Percentiles rank a stretch among this genome's conserved stretches.
These are phyloP conservation scores for Pseudopyricularia javanii DNA, from an alignment of 2,329 filamentous ascomycete genomes.

Conservation along the genomic window DNA sequence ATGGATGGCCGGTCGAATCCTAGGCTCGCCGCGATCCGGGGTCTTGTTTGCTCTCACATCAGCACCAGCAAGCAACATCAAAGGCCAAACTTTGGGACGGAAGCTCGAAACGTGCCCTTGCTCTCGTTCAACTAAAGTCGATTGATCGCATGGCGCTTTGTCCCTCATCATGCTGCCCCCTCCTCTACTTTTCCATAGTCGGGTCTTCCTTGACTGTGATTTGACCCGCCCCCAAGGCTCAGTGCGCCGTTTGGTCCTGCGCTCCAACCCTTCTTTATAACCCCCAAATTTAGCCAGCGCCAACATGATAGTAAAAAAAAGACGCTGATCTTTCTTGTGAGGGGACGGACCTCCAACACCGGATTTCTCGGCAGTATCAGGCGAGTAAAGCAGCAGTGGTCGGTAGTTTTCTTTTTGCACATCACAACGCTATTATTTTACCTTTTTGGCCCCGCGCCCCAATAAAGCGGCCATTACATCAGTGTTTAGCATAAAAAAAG, in stretches of 20 bases:
- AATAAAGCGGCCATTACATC: background rate
- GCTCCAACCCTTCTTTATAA: background rate
- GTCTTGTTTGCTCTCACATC: background rate
- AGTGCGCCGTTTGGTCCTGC: background rate
- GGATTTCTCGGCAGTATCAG: constrained; percentile 9
- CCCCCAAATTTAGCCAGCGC: too few relatives aligned
- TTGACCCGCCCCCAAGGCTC: background rate
- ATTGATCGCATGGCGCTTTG: background rate
- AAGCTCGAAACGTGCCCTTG: background rate
- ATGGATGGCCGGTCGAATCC: background rate
- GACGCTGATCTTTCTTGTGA: background rate
- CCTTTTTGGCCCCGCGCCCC: background rate
- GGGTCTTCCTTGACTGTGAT: background rate
- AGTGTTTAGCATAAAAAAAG: background rate
- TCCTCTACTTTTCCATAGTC: background rate
- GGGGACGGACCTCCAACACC: background rate
- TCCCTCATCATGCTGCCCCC: background rate
- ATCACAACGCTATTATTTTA: background rate
- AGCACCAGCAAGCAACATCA: background rate
- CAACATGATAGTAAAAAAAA: background rate
- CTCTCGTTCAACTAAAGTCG: background rate
- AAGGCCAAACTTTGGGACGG: background rate
- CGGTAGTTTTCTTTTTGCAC: background rate
- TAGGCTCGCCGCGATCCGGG: background rate
- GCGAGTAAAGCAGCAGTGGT: constrained; percentile 7